These are phyloP conservation scores for Rhododendron simsii DNA, from an alignment of 148 eudicot species.

Conservation along the genomic window DNA sequence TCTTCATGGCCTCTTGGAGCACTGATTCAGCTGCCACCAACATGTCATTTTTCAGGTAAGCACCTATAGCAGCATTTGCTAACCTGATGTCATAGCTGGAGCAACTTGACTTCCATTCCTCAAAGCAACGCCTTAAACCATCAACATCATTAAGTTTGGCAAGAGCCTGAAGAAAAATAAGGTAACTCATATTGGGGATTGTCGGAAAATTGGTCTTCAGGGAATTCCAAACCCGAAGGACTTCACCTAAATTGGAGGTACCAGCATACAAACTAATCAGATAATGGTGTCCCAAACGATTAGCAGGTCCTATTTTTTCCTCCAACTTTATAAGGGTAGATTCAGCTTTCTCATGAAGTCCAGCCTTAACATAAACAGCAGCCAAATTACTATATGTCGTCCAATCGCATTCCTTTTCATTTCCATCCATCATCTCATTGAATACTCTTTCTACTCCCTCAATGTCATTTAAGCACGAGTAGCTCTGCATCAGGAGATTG, in stretches of 20 bases:
- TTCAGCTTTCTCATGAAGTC: conserved; percentile 49
- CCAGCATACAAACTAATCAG: conserved; percentile 54
- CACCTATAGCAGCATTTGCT: conserved; percentile 34
- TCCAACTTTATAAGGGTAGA: conserved; percentile 42
- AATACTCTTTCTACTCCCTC: conserved; percentile 60
- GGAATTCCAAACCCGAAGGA: conserved; percentile 50
- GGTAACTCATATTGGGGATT: conserved; percentile 39
- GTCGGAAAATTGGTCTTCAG: conserved; percentile 37
- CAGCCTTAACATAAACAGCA: conserved; percentile 31
- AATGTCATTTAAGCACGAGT: conserved; percentile 40
- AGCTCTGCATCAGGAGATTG: conserved; percentile 50
- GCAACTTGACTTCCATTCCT: conserved; percentile 55
- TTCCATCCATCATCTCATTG: conserved; percentile 42
- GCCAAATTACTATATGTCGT: conserved; percentile 57
- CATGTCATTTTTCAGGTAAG: conserved; percentile 49
- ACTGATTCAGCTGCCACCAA: conserved; percentile 49
- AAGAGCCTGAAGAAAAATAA: conserved; percentile 48
- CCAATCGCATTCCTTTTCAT: conserved; percentile 35
- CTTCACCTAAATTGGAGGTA: conserved; percentile 33
- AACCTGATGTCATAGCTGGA: conserved; percentile 54
- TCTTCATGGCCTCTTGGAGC: conserved; percentile 26
- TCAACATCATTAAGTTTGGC: conserved; percentile 41
- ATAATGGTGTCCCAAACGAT: conserved; percentile 40
- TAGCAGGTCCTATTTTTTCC: conserved; percentile 24
- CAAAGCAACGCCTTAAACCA: conserved; percentile 35